These are phyloP conservation scores for Hymenoscyphus occultus DNA, from an alignment of 2,329 filamentous ascomycete genomes.

Conservation along the genomic window DNA sequence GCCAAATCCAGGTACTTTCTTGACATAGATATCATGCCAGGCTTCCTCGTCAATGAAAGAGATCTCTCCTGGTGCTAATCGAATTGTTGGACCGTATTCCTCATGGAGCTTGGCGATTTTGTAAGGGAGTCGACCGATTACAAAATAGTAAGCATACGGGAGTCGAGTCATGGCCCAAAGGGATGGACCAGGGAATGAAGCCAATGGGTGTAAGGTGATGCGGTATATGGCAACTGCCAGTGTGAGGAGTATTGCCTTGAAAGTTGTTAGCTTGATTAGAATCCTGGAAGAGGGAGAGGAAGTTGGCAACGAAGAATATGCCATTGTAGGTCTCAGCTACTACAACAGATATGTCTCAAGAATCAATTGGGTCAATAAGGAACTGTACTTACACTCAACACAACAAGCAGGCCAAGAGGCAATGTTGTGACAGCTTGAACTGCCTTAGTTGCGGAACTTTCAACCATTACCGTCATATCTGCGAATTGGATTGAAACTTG, in stretches of 20 bases:
- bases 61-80: slow-evolving; percentile 5
- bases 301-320: neutral
- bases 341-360: too few relatives aligned
- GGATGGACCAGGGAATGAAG: slow-evolving; percentile 2
- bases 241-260: neutral
- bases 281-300: neutral
- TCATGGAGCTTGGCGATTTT: slow-evolving; percentile 7
- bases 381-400: neutral
- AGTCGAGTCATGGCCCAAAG: slow-evolving; percentile 7
- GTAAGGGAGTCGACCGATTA: slow-evolving; percentile 4
- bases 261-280: neutral
- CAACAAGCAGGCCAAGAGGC: neutral
- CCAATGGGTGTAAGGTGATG: slow-evolving; percentile 4
- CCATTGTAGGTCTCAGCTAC: too few relatives aligned
- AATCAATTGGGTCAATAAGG: too few relatives aligned
- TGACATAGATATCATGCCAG: slow-evolving; percentile 10
- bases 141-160: neutral
- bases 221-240: neutral
- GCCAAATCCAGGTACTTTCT: neutral
- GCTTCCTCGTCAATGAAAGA: slow-evolving; percentile 7
- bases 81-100: slow-evolving; percentile 8
- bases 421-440: neutral
- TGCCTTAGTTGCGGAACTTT: neutral
- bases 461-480: neutral
- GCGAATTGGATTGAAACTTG: neutral